A percentile compares a stretch with the other conserved stretches of the same genome.
Evolutionary conservation across 257 asterid species (phyloP).

Genomic region (Rhazya stricta): DNA sequence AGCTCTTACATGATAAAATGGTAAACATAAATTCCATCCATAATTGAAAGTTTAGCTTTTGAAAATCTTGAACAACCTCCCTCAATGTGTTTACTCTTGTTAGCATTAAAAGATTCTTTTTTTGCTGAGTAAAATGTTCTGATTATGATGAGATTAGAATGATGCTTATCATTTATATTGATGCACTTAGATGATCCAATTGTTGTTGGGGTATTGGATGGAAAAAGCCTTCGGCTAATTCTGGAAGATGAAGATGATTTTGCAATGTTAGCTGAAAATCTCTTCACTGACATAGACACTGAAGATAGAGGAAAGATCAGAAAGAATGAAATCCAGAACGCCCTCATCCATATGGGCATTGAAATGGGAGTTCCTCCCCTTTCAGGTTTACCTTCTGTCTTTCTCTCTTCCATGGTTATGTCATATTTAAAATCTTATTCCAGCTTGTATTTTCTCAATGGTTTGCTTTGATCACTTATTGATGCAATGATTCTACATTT

Average conservation of each 20-base stretch:
- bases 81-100: neutral
- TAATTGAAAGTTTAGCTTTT: no score
- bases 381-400: conserved; percentile 33
- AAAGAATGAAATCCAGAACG: conserved; percentile 43
- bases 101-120: neutral
- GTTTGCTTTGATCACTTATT: neutral
- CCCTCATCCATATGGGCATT: conserved; percentile 48
- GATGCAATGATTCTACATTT: neutral
- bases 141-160: conserved; percentile 5
- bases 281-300: conserved; percentile 55
- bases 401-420: neutral
- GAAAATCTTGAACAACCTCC: neutral
- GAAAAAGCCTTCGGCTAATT: conserved; percentile 30
- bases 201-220: conserved; percentile 47
- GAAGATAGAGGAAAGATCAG: conserved; percentile 52
- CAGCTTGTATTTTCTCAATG: neutral
- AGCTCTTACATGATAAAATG: no score
- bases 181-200: conserved; percentile 43
- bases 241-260: conserved; percentile 71
- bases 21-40: no score
- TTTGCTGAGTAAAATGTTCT: neutral
- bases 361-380: conserved; percentile 58
- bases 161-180: conserved; percentile 10
- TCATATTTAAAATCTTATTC: neutral
- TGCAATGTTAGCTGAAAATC: conserved; percentile 60